phyloP scores from a whole-genome alignment of 371 early-diverging fungal genomes.

The Actinomortierella wolfii region DNA sequence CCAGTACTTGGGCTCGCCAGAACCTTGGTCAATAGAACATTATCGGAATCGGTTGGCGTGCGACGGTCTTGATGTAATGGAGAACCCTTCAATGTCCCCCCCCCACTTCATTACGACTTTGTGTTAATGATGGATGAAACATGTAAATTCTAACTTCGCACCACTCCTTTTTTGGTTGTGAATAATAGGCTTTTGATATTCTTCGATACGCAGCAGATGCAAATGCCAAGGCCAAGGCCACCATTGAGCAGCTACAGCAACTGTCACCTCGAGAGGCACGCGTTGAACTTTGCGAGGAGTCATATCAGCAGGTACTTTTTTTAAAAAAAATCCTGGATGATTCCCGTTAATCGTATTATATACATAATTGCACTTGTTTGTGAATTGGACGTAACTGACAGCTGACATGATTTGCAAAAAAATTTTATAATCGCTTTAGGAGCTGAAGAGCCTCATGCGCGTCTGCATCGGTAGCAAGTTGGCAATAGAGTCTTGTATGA shows the following conservation, averaged over 20 bases:
- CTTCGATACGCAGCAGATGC: conserved; percentile 30
- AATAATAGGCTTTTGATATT: conserved; percentile 24
- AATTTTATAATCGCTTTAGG: conserved; percentile 25
- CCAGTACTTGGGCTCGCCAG: conserved; percentile 53
- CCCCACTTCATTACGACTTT: conserved; percentile 6
- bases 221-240: conserved; percentile 42
- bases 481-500: conserved; percentile 20
- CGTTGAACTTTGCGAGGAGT: conserved; percentile 51
- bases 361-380: not conserved
- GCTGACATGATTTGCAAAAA: not conserved
- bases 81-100: not conserved
- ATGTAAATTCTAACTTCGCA: not conserved
- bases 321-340: conserved; percentile 7
- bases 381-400: not conserved
- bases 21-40: conserved; percentile 45
- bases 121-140: not conserved
- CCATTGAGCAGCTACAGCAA: conserved; percentile 35
- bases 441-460: conserved; percentile 48
- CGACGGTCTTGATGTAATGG: conserved; percentile 31
- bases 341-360: no score
- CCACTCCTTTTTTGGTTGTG: not conserved
- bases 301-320: conserved; percentile 54
- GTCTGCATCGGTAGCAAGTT: conserved; percentile 52
- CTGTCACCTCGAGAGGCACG: conserved; percentile 35
- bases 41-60: conserved; percentile 40